Evolutionary conservation across 805 yeast genomes (phyloP), one percentile per base, ranked within the genome.

Genomic region (Wickerhamomyces strasburgensis): DNA sequence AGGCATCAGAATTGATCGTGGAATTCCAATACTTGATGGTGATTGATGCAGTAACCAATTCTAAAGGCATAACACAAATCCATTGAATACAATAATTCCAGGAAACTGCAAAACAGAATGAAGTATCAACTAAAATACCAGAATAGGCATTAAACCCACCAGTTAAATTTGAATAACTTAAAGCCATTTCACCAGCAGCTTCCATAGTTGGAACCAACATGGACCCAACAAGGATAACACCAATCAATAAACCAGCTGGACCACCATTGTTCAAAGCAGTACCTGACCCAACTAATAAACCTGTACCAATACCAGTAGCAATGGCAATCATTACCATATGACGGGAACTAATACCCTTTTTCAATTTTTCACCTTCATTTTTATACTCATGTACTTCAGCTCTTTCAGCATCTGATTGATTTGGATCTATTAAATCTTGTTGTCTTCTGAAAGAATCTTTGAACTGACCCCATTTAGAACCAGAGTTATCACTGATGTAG

Each of bases 281-380:
- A 46, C 78, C 83, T 34, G 72, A 63, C 48, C 81, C 82, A 34
- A 77, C 77, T 44, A 72, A 61, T 35, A 79, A 62, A 50, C 85
- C 86, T 5, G 93, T 80, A 53, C 95, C 96, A 42, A 49, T 29
- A 35, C 90, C 81, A 37, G 93, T 88, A 40, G 93, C 93, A 38
- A 86, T 68, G 27, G 94, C 87, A 51, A 85, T 81, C 77, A 47
- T 53, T 32, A 34, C 43, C 13, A 51, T 51, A 36, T 54, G 57
- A 19, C 51, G 48, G 5, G 26, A 17, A 5, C 40, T 37, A 14
- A 48, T 30, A 14, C 40, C 40, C 16, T 31, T 30, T 18, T 35
- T 21, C 39, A 62, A 43, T 33, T 58, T 67, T 59, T 57, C 56
- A 52, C 58, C 58, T 40, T 52, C 54, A 29, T 41, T 46, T 31